A percentile compares a stretch with the other conserved stretches of the same genome.
Evolutionary conservation across 306 rosid genomes (phyloP).

Genomic region (Gynostemma pentaphyllum): DNA sequence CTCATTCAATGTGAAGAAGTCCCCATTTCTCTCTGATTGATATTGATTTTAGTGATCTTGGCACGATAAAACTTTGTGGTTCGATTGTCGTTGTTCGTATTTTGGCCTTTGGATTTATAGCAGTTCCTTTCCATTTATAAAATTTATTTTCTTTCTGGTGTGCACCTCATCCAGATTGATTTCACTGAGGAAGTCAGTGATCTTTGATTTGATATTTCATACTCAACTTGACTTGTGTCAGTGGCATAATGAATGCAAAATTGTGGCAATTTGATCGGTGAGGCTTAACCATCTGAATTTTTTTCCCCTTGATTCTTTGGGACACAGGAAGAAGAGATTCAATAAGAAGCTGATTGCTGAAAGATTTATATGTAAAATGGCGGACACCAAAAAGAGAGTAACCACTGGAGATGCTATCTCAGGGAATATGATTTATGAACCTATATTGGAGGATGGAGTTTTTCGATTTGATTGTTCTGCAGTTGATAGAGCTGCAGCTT

Average conservation of each 20-base stretch:
- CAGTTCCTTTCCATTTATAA: background rate
- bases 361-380: conserved; percentile 40
- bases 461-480: conserved; percentile 82
- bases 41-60: background rate
- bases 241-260: background rate
- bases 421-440: conserved; percentile 59
- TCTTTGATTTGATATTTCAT: background rate
- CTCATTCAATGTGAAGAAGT: background rate
- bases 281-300: background rate
- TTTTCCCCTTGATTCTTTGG: background rate
- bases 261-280: background rate
- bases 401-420: conserved; percentile 26
- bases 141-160: background rate
- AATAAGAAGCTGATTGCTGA: conserved; percentile 20
- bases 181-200: background rate
- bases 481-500: conserved; percentile 47
- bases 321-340: conserved; percentile 33
- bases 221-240: background rate
- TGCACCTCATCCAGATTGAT: background rate
- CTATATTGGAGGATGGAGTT: conserved; percentile 66
- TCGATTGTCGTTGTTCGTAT: background rate
- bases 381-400: conserved; percentile 19
- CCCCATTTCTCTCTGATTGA: background rate
- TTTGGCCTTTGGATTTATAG: background rate
- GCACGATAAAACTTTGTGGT: too few species aligned